Evolutionary conservation across 2,329 filamentous ascomycete genomes (phyloP).

Genomic region (Clonostachys rhizophaga): DNA sequence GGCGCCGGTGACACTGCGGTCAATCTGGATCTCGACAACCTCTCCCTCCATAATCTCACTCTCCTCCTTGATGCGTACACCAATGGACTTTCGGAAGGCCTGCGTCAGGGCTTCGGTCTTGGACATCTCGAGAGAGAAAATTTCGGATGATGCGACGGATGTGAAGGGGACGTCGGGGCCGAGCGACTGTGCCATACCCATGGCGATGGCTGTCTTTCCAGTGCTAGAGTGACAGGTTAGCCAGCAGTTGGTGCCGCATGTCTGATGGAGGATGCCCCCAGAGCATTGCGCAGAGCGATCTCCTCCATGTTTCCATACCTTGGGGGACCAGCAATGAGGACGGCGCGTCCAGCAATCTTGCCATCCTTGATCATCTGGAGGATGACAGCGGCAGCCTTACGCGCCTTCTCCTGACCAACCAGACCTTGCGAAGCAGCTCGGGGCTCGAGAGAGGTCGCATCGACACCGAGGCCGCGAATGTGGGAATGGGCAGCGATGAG

Average conservation of each 20-base stretch:
- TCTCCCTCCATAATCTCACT: conserved; percentile 99
- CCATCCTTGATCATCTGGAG: conserved; percentile 98
- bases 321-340: conserved; percentile 91
- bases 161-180: conserved; percentile 95
- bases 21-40: conserved; percentile 97
- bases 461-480: conserved; percentile 91
- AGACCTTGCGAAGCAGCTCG: conserved; percentile 83
- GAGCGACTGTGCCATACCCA: conserved; percentile 97
- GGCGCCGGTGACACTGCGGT: conserved; percentile 90
- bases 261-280: conserved; percentile 5
- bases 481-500: conserved; percentile 98
- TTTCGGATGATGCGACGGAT: conserved; percentile 90
- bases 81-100: conserved; percentile 98
- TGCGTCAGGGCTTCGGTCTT: conserved; percentile 98
- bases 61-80: conserved; percentile 97
- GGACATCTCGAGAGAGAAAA: conserved; percentile 98
- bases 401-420: conserved; percentile 92
- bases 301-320: conserved; percentile 40
- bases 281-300: conserved; percentile 1
- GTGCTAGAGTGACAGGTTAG: conserved; percentile 51
- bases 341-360: conserved; percentile 93
- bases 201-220: conserved; percentile 96
- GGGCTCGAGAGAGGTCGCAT: conserved; percentile 85
- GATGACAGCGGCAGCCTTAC: conserved; percentile 93
- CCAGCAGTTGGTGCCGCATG: background rate